phyloP scores from a whole-genome alignment of 805 yeast genomes.

The Barnettozyma pratensis region DNA sequence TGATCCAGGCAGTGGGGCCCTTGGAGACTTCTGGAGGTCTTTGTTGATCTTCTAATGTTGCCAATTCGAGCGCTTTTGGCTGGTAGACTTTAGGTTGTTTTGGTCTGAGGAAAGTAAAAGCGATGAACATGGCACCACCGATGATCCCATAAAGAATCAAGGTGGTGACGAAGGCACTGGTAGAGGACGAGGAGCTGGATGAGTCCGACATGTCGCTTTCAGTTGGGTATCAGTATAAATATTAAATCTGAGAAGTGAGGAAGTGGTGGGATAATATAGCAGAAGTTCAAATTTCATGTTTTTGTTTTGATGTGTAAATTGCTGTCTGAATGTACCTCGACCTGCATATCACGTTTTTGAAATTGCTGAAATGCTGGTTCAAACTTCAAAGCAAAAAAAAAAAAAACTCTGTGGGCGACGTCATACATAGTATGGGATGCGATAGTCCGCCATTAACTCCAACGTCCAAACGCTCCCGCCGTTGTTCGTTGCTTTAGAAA shows the following conservation, averaged over 20 bases:
- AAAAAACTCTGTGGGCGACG: not conserved
- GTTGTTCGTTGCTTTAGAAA: no score
- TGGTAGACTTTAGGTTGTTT: conserved; percentile 69
- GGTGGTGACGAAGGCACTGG: conserved; percentile 73
- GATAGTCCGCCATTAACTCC: no score
- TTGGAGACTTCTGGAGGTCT: conserved; percentile 23
- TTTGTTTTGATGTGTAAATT: not conserved
- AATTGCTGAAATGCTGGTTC: not conserved
- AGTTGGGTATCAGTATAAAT: not conserved
- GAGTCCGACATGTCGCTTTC: not conserved
- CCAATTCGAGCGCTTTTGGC: conserved; percentile 60
- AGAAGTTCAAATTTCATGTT: not conserved
- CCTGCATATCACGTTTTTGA: conserved; percentile 1
- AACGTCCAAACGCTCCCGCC: no score
- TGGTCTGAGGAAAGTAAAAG: conserved; percentile 61
- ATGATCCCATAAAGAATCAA: conserved; percentile 64
- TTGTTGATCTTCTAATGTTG: conserved; percentile 44
- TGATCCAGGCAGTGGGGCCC: conserved; percentile 60
- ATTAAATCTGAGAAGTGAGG: no score
- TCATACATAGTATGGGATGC: no score
- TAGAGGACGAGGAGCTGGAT: conserved; percentile 42
- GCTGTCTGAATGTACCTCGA: not conserved
- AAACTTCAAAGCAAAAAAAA: not conserved
- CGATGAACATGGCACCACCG: conserved; percentile 47
- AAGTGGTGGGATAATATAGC: no score